Percentiles rank a stretch among this genome's conserved stretches.
Evolutionary conservation across 2,329 filamentous ascomycete species (phyloP).

Genomic region (Emericellopsis cladophorae): DNA sequence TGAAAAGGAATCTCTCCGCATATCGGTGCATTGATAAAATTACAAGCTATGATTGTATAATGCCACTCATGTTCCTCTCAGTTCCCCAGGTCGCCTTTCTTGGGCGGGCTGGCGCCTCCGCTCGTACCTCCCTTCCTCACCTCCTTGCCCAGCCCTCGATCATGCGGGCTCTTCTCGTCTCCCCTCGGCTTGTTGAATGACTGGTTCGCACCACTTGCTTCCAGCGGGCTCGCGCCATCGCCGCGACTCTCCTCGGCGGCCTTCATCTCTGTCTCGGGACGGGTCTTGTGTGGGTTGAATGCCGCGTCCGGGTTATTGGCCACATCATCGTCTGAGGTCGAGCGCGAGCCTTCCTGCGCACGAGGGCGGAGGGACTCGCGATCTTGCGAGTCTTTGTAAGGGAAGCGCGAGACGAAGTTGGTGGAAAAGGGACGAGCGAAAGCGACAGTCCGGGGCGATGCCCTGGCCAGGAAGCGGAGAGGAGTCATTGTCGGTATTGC

Average conservation of each 20-base stretch:
- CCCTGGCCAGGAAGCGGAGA: conserved; percentile 7
- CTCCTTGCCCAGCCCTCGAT: conserved; percentile 17
- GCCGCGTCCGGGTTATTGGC: conserved; percentile 46
- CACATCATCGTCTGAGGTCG: conserved; percentile 48
- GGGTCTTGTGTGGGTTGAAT: conserved; percentile 56
- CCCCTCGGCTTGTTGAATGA: conserved; percentile 25
- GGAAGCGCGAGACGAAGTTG: conserved; percentile 10
- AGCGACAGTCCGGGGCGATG: conserved; percentile 4
- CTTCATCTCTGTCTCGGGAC: conserved; percentile 47
- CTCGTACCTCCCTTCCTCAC: conserved; percentile 21
- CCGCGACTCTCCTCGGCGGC: conserved; percentile 20
- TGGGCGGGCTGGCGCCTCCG: conserved; percentile 13
- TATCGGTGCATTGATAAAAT: too few relatives aligned
- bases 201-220: conserved; percentile 31
- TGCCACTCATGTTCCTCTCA: not conserved
- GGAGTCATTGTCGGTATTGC: conserved; percentile 2
- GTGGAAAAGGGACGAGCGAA: conserved; percentile 18
- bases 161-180: conserved; percentile 19
- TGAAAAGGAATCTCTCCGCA: too few relatives aligned
- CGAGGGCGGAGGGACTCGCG: conserved; percentile 52
- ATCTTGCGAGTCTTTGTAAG: conserved; percentile 42
- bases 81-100: conserved; percentile 12
- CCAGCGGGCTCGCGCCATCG: conserved; percentile 17
- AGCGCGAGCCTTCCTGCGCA: conserved; percentile 54
- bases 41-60: too few relatives aligned